These are phyloP conservation scores for Monoraphidium neglectum DNA, from an alignment of 139 green algal species.

Conservation along the genomic window DNA sequence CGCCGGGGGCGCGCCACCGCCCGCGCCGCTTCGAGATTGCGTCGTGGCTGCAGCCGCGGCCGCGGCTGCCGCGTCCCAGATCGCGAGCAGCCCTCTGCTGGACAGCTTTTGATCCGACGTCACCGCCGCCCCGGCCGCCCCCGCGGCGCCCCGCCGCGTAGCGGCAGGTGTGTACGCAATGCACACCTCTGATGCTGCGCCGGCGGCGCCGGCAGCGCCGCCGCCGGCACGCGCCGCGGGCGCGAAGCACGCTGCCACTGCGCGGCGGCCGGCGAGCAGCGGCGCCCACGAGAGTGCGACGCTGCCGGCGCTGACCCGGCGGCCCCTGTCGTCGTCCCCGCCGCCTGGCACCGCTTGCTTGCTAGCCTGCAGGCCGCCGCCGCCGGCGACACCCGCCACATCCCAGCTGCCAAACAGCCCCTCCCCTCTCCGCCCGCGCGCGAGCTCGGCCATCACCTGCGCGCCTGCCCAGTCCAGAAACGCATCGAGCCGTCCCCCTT, in stretches of 20 bases:
- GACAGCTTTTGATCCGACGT: too few species aligned
- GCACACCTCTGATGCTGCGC: too few species aligned
- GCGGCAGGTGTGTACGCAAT: too few species aligned
- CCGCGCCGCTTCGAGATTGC: too few species aligned
- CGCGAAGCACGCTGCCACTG: too few species aligned
- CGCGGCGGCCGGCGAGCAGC: too few species aligned
- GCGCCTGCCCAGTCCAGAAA: slow-evolving; percentile 54
- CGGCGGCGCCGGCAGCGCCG: too few species aligned
- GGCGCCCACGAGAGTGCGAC: not conserved
- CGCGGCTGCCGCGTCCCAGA: not conserved
- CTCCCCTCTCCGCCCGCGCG: slow-evolving; percentile 1
- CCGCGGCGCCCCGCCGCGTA: not conserved
- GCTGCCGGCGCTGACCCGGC: not conserved
- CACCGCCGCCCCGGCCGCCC: not conserved
- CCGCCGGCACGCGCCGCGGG: too few species aligned
- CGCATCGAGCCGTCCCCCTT: slow-evolving; percentile 24
- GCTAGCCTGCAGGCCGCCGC: too few species aligned
- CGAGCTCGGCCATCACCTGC: slow-evolving; percentile 42
- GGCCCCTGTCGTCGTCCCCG: not conserved
- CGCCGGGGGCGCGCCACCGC: not conserved
- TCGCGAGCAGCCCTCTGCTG: not conserved
- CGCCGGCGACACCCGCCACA: not conserved
- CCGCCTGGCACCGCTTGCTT: not conserved
- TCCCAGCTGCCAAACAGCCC: not conserved
- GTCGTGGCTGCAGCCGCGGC: not conserved